Conservation (phyloP, 1,284 basidiomycete species). For the Neolentinus lepideus region DNA sequence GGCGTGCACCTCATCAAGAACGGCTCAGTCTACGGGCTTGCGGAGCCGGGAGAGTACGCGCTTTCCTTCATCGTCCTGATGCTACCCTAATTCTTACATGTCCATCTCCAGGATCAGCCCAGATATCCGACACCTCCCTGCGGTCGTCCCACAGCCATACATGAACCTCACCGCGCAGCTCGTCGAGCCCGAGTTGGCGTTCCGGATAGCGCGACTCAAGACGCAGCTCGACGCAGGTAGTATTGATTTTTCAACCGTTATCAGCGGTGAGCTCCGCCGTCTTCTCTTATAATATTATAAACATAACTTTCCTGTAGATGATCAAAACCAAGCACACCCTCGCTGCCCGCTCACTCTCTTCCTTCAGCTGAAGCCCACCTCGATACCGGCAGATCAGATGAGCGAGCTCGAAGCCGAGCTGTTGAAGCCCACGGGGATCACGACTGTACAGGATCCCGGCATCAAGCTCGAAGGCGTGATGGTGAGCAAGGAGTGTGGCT, state of each 20-base stretch:
- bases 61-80: not conserved
- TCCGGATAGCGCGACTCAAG: conserved; percentile 52
- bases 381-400: conserved; percentile 47
- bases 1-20: conserved; percentile 75
- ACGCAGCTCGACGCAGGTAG: conserved; percentile 57
- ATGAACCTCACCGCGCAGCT: conserved; percentile 58
- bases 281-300: not conserved
- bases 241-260: conserved; percentile 31
- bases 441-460: conserved; percentile 47
- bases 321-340: conserved; percentile 30
- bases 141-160: conserved; percentile 45
- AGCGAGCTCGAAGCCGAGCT: conserved; percentile 65
- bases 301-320: conserved; percentile 30
- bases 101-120: conserved; percentile 37
- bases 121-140: conserved; percentile 63
- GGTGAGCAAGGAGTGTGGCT: conserved; percentile 73
- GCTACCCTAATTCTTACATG: conserved; percentile 3
- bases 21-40: conserved; percentile 74
- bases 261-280: not conserved
- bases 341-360: conserved; percentile 58
- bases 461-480: conserved; percentile 46
- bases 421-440: conserved; percentile 63
- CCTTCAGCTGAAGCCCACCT: conserved; percentile 49
- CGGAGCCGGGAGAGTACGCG: conserved; percentile 56
- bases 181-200: conserved; percentile 58